Base-by-base conservation (phyloP, 768 basidiomycete species). In the Mycena epipterygia region DNA sequence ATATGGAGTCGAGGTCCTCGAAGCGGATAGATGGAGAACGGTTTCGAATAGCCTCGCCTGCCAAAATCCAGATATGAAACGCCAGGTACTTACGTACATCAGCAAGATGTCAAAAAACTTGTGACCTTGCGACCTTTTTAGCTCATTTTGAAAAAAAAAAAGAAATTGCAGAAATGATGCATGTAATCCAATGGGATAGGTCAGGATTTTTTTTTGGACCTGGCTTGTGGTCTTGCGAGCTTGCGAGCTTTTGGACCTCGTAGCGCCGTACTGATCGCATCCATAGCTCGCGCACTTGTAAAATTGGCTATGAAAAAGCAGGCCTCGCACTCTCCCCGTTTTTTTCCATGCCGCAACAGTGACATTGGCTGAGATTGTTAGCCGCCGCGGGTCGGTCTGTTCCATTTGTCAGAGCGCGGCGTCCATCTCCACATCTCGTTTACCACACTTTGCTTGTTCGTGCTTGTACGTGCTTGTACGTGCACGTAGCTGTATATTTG, bases 41-140 rank as follows among this genome's bases (percentile, higher is more conserved):
- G 79, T 78, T 79, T 78, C 74, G 78, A 76, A 80, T 80, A 81
- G 80, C 80, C 80, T 79, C 76, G 74, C 68, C 74, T 76, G 79
- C 76, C 79, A 64, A 76, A 76, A 69, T 71, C 62, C 57, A 66
- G 71, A 67, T 73, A 77, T 75, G 77, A 78, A 80, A 80, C 78
- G 74, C 64, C 71, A 75, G 76, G 73, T 71, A 76, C 74, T 63
- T 71, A 72, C 72, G 57, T 73, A n/a, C n/a, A n/a, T n/a, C n/a
- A n/a, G n/a, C n/a, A n/a, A n/a, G n/a, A n/a, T n/a, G n/a, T n/a
- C n/a, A n/a, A n/a, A n/a, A n/a, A n/a, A n/a, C n/a, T n/a, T n/a
- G n/a, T n/a, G n/a, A n/a, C n/a, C n/a, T n/a, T n/a, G n/a, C n/a
- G n/a, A n/a, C n/a, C n/a, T n/a, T n/a, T n/a, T n/a, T n/a, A n/a